Evolutionary conservation across 257 asterid genomes (phyloP), one percentile per base, ranked within the genome.

Genomic region (Osmanthus fragrans): DNA sequence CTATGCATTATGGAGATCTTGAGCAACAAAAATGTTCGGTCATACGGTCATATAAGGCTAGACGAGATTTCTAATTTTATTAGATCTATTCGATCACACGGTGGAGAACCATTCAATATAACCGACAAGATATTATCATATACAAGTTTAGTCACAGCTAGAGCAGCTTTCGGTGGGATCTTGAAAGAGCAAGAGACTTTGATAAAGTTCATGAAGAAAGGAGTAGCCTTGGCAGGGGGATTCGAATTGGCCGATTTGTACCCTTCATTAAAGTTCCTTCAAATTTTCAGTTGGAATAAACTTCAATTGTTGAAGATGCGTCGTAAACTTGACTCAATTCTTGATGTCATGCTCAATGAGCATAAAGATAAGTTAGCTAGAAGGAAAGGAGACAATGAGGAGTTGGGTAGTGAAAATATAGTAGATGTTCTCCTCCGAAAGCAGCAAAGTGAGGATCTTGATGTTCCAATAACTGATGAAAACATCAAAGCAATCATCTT

Each of bases 201-300:
- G 72, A 74, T 70, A 1, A 3, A 8, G 8, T 4, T 7, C 1
- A 7, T 70, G 2, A 69, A 40, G 29, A 18, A n/a, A 32, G 10
- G 45, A 4, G 0, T 56, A 3, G 1, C 23, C 4, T 12, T 75
- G 19, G 23, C 29, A 4, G 80, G 56, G 1, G 73, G 74, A 0
- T 70, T 70, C 2, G 30, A 58, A 25, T 5, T 40, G 1, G 60
- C 76, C 0, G 77, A 74, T 75, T 12, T 80, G 12, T 80, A 39
- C 36, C 83, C 83, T 6, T 80, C 76, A 0, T 5, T 75, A 2
- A 47, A 30, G 58, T 36, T 80, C n/a, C 58, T 80, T 9, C 73
- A 32, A 0, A 1, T 1, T 4, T 0, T 74, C 13, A 27, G 27
- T 4, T 49, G 83, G 1, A 37, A 45, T 16, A 69, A 54, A 18